Evolutionary conservation across 1,284 basidiomycete genomes (phyloP).

Genomic region (Trichosporon sp.): DNA sequence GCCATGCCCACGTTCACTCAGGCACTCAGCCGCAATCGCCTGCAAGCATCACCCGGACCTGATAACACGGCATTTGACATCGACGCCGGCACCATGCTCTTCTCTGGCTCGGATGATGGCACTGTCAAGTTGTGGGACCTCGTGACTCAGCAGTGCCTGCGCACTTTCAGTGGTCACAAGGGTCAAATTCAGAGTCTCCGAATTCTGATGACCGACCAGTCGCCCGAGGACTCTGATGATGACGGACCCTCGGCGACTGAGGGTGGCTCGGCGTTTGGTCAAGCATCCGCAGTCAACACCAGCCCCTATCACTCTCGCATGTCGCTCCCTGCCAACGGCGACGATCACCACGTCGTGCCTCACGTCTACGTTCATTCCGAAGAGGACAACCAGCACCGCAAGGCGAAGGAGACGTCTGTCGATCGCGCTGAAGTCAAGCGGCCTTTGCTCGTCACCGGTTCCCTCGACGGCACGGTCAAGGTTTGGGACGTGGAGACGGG

Average conservation of each 20-base stretch:
- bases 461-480: slow-evolving; percentile 93
- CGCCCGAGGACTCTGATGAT: slow-evolving; percentile 30
- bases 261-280: slow-evolving; percentile 3
- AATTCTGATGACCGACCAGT: slow-evolving; percentile 59
- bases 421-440: slow-evolving; percentile 37
- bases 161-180: slow-evolving; percentile 82
- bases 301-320: slow-evolving; percentile 3
- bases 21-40: slow-evolving; percentile 10
- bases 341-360: slow-evolving; percentile 24
- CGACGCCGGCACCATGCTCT: slow-evolving; percentile 83
- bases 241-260: slow-evolving; percentile 8
- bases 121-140: slow-evolving; percentile 95
- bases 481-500: slow-evolving; percentile 92
- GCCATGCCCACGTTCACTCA: slow-evolving; percentile 46
- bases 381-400: not conserved
- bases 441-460: slow-evolving; percentile 80
- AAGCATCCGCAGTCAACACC: slow-evolving; percentile 1
- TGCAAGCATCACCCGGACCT: slow-evolving; percentile 7
- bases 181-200: slow-evolving; percentile 91
- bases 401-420: slow-evolving; percentile 13
- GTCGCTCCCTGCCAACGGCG: slow-evolving; percentile 3
- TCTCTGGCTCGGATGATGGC: slow-evolving; percentile 93
- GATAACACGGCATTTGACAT: slow-evolving; percentile 47
- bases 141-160: slow-evolving; percentile 68
- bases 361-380: slow-evolving; percentile 35